Percentiles rank a stretch among this genome's conserved stretches.
Conservation (phyloP, 306 rosid species). For the Quercus ilex region DNA sequence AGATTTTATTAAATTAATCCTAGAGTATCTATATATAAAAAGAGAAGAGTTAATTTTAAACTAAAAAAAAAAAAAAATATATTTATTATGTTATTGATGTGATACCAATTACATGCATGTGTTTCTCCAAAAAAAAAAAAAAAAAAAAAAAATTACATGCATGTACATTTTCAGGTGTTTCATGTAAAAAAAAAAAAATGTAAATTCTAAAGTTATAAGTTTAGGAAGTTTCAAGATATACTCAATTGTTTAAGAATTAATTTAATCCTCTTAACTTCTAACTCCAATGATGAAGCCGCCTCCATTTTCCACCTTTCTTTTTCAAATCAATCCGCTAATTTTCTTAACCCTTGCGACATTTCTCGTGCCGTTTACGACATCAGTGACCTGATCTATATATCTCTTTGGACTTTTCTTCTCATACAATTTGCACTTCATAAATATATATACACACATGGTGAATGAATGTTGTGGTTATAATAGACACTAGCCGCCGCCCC, state of each 20-base stretch:
- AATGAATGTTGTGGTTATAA: slow-evolving; percentile 20
- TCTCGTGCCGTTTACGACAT: slow-evolving; percentile 68
- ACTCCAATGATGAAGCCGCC: slow-evolving; percentile 51
- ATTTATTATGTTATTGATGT: too few relatives aligned
- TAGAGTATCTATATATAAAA: too few relatives aligned
- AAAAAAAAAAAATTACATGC: too few relatives aligned
- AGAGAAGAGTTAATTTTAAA: too few relatives aligned
- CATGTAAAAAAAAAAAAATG: too few relatives aligned
- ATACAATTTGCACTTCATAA: neutral
- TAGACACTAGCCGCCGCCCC: slow-evolving; percentile 38
- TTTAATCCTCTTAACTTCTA: slow-evolving; percentile 7
- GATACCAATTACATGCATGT: too few relatives aligned
- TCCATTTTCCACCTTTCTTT: slow-evolving; percentile 26
- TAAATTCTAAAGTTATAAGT: too few relatives aligned
- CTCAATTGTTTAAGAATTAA: neutral
- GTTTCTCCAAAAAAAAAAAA: too few relatives aligned
- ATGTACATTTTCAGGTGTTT: too few relatives aligned
- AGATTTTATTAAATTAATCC: too few relatives aligned
- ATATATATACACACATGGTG: slow-evolving; percentile 23
- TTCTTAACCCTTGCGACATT: slow-evolving; percentile 22
- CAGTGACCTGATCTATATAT: slow-evolving; percentile 13
- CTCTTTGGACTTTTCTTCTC: slow-evolving; percentile 11
- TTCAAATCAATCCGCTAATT: slow-evolving; percentile 25
- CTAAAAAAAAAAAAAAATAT: too few relatives aligned
- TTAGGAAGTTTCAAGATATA: too few relatives aligned